These are phyloP conservation scores for Diaporthe humulicola DNA, from an alignment of 2,329 filamentous ascomycete genomes.

Conservation along the genomic window DNA sequence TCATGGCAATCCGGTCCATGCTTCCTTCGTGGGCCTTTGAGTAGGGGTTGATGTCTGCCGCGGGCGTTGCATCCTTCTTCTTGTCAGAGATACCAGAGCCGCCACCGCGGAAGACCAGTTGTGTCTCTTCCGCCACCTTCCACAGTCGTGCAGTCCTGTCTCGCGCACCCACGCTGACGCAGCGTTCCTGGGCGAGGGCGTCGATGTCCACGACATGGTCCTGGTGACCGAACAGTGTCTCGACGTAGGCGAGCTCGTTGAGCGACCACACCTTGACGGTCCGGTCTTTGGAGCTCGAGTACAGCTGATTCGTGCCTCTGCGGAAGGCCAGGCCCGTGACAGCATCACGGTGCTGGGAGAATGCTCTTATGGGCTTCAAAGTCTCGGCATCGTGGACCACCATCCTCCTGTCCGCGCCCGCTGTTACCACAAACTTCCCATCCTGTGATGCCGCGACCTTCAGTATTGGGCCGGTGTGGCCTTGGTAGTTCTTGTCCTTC, in stretches of 20 bases:
- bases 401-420: conserved; percentile 85
- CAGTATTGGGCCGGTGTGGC: conserved; percentile 85
- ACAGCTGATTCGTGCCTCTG: conserved; percentile 89
- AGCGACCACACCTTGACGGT: conserved; percentile 97
- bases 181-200: conserved; percentile 86
- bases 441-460: conserved; percentile 89
- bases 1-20: conserved; percentile 91
- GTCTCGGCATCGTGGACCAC: conserved; percentile 90
- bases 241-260: conserved; percentile 92
- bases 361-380: conserved; percentile 83
- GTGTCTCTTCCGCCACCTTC: conserved; percentile 96
- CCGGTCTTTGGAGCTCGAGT: conserved; percentile 89
- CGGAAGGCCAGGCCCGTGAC: conserved; percentile 89
- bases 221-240: conserved; percentile 96
- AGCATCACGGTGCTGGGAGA: conserved; percentile 91
- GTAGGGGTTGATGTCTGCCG: conserved; percentile 59
- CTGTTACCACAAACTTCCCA: conserved; percentile 91
- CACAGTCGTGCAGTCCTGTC: conserved; percentile 93
- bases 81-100: conserved; percentile 60
- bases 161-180: conserved; percentile 89
- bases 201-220: conserved; percentile 89
- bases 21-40: conserved; percentile 80
- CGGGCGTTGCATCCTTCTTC: conserved; percentile 61
- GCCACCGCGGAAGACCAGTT: conserved; percentile 93
- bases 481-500: conserved; percentile 76